Evolutionary conservation across 2,329 filamentous ascomycete species (phyloP), one percentile per base, ranked within the genome.

Genomic region (Neopestalotiopsis sp.): DNA sequence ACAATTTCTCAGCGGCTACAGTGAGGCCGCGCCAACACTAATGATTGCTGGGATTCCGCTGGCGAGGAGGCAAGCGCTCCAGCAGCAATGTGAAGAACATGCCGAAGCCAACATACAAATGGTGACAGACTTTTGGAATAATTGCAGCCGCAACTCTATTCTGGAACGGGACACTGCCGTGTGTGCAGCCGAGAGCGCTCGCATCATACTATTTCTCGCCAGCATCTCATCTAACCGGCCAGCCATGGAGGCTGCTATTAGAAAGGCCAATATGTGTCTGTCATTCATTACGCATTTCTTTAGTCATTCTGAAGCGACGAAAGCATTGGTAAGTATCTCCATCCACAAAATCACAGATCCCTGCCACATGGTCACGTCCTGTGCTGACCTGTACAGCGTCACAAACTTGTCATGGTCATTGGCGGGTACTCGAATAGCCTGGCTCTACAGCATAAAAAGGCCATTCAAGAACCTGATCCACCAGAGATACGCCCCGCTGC

Each of bases 151-250:
- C 12, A 67, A 70, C 1, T 71, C 76, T 5, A 76, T 80, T 12
- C 74, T 83, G 0, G 81, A 84, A 65, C 79, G 81, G 40, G 82
- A 84, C 58, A 78, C 77, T 0, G 82, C 82, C 4, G 81, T 84
- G 1, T 84, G 82, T 49, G 81, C 79, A 0, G 84, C 83, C 34
- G 81, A 84, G 45, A 78, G 79, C 4, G 78, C 81, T 0, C 77
- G 81, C 1, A 73, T 84, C 1, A 74, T 83, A 1, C 72, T 83
- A 17, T 83, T 81, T 72, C 71, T 71, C 58, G 71, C 73, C 13
- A 71, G 73, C 32, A 71, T 70, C 28, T 66, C 63, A 12, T 68
- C 71, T 1, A 69, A 70, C 9, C 67, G 65, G 10, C 72, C 74
- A 1, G 70, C 69, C n/a, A 71, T 74, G n/a, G 72, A 75, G 24